phyloP scores from a whole-genome alignment of 2,329 filamentous ascomycete genomes.

The Raffaelea arxii region DNA sequence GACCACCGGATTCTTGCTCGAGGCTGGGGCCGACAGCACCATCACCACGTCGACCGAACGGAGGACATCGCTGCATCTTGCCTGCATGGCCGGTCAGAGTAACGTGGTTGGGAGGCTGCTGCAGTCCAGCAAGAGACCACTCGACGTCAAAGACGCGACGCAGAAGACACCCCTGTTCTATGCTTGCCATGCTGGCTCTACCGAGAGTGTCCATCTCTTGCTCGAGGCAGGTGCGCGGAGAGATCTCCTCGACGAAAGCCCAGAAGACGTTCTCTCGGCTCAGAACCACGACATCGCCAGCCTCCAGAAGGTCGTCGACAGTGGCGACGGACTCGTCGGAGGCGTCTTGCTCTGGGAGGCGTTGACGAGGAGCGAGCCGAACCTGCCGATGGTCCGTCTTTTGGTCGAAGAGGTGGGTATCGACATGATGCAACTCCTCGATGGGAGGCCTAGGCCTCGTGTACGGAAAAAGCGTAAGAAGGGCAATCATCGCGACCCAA shows the following conservation, averaged over 20 bases:
- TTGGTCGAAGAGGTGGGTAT: conserved; percentile 15
- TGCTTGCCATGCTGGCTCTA: conserved; percentile 15
- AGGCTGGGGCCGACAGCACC: conserved; percentile 21
- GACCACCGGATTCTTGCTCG: background rate
- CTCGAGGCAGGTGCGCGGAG: conserved; percentile 18
- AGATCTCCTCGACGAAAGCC: too few relatives aligned
- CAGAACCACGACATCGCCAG: too few relatives aligned
- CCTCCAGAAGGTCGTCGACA: too few relatives aligned
- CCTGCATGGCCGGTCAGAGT: conserved; percentile 20
- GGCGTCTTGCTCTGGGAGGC: background rate
- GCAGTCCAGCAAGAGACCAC: too few relatives aligned
- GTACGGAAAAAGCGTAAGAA: too few relatives aligned
- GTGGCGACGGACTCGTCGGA: too few relatives aligned
- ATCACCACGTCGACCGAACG: conserved; percentile 21
- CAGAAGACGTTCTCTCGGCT: too few relatives aligned
- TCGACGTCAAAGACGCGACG: background rate
- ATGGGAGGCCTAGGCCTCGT: too few relatives aligned
- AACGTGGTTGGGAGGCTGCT: conserved; percentile 24
- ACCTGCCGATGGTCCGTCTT: background rate
- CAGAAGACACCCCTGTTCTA: conserved; percentile 15
- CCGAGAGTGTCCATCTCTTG: conserved; percentile 18
- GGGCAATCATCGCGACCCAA: background rate
- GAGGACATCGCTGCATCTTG: conserved; percentile 29
- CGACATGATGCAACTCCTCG: conserved; percentile 23
- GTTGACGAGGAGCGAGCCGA: background rate